Evolutionary conservation across 2,329 filamentous ascomycete species (phyloP), one percentile per base, ranked within the genome.

Genomic region (Chrysoporthe austroafricana): DNA sequence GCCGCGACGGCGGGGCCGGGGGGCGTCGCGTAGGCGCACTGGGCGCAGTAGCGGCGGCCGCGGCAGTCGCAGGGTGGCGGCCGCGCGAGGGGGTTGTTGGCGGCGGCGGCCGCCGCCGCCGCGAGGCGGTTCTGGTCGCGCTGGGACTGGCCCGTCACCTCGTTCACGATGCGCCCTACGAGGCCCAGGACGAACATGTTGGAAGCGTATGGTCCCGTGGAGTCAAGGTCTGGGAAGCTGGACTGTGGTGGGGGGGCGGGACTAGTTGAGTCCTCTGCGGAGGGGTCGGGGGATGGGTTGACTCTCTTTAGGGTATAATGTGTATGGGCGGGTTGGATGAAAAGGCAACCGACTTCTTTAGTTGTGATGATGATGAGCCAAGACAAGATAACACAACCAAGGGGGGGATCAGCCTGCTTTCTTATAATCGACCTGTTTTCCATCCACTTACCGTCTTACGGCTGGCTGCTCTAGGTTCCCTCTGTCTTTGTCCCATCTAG

Each of bases 131-230:
- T 54, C 26, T 54, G 50, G 26, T 61, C 26, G 21, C 32, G 46
- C 36, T 54, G 39, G 52, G 56, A 36, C 26, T 69, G 44, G 36
- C 50, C 56, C 36, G 50, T 57, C 46, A 50, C 64, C n/a, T 46
- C 54, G 59, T 62, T 67, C 21, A 67, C 16, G 32, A 32, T 21
- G 8, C 64, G 67, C 4, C 58, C 57, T 44, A 66, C 62, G 4
- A 63, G 57, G 26, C 66, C 66, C 14, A 67, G 42, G 32, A 67
- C 46, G 56, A 67, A 62, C 66, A 67, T 67, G 14, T 34, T 54
- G 26, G 2, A 2, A 26, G 26, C 2, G 26, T 26, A 2, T 2
- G 26, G 26, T 26, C 26, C 26, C 26, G 43, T 13, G 43, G 43
- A 9, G 2, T 44, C 11, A 18, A 46, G 44, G n/a, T 46, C 1